Evolutionary conservation across 768 basidiomycete species (phyloP).

Genomic region (Strobilomyces confusus): DNA sequence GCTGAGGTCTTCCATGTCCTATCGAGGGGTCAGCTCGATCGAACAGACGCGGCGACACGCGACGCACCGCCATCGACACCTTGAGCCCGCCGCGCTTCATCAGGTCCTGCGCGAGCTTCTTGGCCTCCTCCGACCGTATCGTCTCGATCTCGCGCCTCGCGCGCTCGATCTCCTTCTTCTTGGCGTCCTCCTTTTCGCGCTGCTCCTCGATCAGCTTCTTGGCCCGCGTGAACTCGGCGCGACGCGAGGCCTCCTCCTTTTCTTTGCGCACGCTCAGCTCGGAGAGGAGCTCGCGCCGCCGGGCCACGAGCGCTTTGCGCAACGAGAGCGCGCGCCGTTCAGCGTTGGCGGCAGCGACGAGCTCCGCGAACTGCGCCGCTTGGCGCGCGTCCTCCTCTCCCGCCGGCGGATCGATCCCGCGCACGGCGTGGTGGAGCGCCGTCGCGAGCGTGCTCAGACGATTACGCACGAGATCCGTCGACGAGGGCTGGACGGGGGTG

Average conservation of each 20-base stretch:
- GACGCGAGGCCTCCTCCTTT: conserved; percentile 79
- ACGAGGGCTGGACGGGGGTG: conserved; percentile 66
- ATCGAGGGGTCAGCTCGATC: not conserved
- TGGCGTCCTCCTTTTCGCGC: conserved; percentile 56
- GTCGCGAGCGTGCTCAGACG: conserved; percentile 74
- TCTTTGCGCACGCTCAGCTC: conserved; percentile 84
- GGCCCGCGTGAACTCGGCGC: conserved; percentile 61
- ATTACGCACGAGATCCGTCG: conserved; percentile 69
- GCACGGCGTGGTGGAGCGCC: conserved; percentile 69
- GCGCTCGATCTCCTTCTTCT: conserved; percentile 69
- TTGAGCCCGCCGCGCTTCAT: conserved; percentile 75
- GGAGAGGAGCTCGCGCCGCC: conserved; percentile 79
- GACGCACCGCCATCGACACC: conserved; percentile 65
- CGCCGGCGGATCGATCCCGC: conserved; percentile 45
- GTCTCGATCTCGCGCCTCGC: conserved; percentile 65
- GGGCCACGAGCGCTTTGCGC: conserved; percentile 75
- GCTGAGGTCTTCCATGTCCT: conserved; percentile 82
- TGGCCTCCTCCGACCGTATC: conserved; percentile 66
- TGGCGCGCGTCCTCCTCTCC: conserved; percentile 44
- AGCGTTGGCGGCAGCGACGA: conserved; percentile 61
- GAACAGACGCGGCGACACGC: not conserved
- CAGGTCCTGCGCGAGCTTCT: conserved; percentile 80
- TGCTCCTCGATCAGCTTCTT: conserved; percentile 69
- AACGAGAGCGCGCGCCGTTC: conserved; percentile 77
- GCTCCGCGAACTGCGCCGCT: conserved; percentile 50